A percentile compares a stretch with the other conserved stretches of the same genome.
phyloP scores from a whole-genome alignment of 441 rosid species.

The Mallotus repandus region DNA sequence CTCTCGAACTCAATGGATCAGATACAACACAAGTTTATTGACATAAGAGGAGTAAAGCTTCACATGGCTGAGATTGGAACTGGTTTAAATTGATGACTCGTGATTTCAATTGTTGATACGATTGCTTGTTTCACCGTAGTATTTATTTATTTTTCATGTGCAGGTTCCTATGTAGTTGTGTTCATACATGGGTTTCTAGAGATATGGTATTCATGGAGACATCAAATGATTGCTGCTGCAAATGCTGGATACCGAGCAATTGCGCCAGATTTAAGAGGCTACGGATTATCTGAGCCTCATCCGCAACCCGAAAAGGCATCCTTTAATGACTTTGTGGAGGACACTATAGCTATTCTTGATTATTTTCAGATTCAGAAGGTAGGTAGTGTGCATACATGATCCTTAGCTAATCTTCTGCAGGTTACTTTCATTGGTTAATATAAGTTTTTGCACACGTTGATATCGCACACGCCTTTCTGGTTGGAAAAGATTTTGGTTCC shows the following conservation, averaged over 20 bases:
- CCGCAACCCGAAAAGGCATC: conserved; percentile 37
- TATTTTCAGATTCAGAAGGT: conserved; percentile 24
- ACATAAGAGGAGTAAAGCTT: conserved; percentile 40
- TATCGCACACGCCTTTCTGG: conserved; percentile 30
- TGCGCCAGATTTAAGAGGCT: conserved; percentile 50
- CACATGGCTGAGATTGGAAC: conserved; percentile 46
- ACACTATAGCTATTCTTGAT: conserved; percentile 37
- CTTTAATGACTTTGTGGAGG: conserved; percentile 39
- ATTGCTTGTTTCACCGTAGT: background rate
- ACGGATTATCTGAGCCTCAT: conserved; percentile 45
- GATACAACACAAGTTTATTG: conserved; percentile 32
- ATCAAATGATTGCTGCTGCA: conserved; percentile 48
- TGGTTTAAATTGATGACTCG: conserved; percentile 20
- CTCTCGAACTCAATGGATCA: conserved; percentile 23
- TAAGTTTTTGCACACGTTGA: background rate
- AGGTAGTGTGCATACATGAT: conserved; percentile 10
- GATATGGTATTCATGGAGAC: conserved; percentile 57
- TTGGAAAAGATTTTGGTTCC: conserved; percentile 43
- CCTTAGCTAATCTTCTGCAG: background rate
- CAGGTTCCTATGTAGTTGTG: conserved; percentile 34
- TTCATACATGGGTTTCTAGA: conserved; percentile 61
- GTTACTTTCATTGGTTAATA: too few relatives aligned
- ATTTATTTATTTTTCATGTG: background rate
- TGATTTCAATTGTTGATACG: background rate
- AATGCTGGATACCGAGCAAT: conserved; percentile 42